Conservation (phyloP, 2,329 filamentous ascomycete species). For the Pseudogymnoascus sp. region DNA sequence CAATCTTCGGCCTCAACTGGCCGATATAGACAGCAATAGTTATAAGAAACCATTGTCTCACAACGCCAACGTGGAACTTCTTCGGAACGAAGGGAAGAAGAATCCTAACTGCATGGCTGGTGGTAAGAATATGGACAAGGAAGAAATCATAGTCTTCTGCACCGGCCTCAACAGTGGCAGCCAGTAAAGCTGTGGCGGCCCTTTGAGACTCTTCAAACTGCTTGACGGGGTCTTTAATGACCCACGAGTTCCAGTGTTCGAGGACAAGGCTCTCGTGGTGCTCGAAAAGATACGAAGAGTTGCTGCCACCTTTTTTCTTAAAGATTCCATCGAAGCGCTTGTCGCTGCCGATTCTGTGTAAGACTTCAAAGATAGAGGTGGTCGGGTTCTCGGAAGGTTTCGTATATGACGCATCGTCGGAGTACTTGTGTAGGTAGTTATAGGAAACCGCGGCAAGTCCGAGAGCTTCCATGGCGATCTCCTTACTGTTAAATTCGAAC, state of each 20-base stretch:
- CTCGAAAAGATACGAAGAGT: conserved; percentile 60
- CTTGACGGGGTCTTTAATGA: conserved; percentile 56
- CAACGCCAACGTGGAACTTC: conserved; percentile 61
- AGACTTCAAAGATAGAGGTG: conserved; percentile 58
- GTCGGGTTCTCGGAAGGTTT: conserved; percentile 51
- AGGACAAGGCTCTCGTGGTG: conserved; percentile 62
- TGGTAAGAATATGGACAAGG: conserved; percentile 71
- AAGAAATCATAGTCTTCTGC: conserved; percentile 73
- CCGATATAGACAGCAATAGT: conserved; percentile 69
- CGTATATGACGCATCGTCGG: conserved; percentile 67
- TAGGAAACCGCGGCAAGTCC: conserved; percentile 54
- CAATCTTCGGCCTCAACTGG: conserved; percentile 63
- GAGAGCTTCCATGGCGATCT: conserved; percentile 82
- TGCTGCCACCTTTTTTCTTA: conserved; percentile 46
- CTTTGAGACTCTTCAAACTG: conserved; percentile 68
- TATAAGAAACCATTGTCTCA: conserved; percentile 87
- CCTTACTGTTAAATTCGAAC: conserved; percentile 76
- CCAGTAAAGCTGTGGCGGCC: conserved; percentile 50
- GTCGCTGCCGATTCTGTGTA: conserved; percentile 62
- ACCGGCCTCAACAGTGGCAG: conserved; percentile 49
- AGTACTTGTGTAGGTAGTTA: conserved; percentile 52
- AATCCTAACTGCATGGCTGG: conserved; percentile 80
- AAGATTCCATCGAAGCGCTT: conserved; percentile 61
- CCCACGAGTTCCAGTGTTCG: conserved; percentile 89
- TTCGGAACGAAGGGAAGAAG: conserved; percentile 69